Conservation (phyloP, 2,329 filamentous ascomycete species). For the Penicillium sclerotigenum region DNA sequence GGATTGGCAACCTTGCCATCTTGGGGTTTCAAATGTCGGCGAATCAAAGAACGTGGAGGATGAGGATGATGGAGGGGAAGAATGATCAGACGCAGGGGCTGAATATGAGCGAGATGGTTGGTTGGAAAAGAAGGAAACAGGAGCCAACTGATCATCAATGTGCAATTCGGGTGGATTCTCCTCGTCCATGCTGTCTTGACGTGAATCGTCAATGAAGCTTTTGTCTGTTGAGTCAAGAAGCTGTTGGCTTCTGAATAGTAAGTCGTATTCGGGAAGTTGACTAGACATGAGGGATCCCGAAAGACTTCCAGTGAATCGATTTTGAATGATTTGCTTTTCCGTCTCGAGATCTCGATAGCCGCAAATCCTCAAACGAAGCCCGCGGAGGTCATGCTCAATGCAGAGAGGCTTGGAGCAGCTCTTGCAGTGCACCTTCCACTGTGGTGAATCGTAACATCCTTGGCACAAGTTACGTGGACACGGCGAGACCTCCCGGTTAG, state of each 20-base stretch:
- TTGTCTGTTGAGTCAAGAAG: conserved; percentile 32
- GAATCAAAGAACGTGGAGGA: conserved; percentile 39
- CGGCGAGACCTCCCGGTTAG: conserved; percentile 45
- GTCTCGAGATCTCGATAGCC: conserved; percentile 54
- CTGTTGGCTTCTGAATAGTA: conserved; percentile 33
- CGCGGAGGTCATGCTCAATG: conserved; percentile 59
- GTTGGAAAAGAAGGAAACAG: conserved; percentile 20
- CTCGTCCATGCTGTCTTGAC: conserved; percentile 27
- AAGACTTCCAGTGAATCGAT: conserved; percentile 18
- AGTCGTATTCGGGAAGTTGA: conserved; percentile 25
- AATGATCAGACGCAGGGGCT: conserved; percentile 40
- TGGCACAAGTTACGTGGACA: conserved; percentile 57
- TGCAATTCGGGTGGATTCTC: conserved; percentile 21
- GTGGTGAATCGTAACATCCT: conserved; percentile 56
- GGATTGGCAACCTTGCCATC: conserved; percentile 49
- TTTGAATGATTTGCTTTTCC: conserved; percentile 47
- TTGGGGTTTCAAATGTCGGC: conserved; percentile 31
- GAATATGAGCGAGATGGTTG: conserved; percentile 39
- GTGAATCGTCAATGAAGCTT: conserved; percentile 36
- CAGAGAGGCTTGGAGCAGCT: conserved; percentile 56
- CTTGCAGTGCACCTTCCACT: conserved; percentile 60
- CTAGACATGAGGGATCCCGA: conserved; percentile 15
- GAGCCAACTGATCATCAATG: conserved; percentile 19
- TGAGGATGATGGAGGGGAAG: conserved; percentile 41
- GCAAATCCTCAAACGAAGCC: conserved; percentile 55